A percentile compares a stretch with the other conserved stretches of the same genome.
These are phyloP conservation scores for Hydnomerulius pinastri DNA, from an alignment of 768 basidiomycete genomes.

Conservation along the genomic window DNA sequence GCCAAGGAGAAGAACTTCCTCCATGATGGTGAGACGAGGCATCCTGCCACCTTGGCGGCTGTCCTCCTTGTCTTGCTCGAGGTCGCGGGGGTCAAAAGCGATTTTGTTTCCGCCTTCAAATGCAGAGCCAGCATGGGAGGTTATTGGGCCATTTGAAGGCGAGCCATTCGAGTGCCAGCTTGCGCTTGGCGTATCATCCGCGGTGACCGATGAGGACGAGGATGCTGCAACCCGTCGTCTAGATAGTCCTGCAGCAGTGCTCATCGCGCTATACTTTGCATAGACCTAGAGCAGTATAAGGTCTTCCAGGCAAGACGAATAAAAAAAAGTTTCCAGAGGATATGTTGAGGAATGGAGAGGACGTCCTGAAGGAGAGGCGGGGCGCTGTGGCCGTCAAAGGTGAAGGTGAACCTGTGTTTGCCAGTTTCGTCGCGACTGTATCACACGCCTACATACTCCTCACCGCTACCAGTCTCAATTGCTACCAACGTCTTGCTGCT, in stretches of 20 bases:
- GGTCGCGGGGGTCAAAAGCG: slow-evolving; percentile 91
- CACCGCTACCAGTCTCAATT: no score
- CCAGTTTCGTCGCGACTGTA: slow-evolving; percentile 4
- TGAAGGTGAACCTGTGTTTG: slow-evolving; percentile 9
- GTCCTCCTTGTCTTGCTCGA: slow-evolving; percentile 70
- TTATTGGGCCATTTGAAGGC: slow-evolving; percentile 29
- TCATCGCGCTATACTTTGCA: slow-evolving; percentile 41
- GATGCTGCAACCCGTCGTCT: slow-evolving; percentile 54
- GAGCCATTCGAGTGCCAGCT: slow-evolving; percentile 32
- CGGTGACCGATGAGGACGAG: slow-evolving; percentile 37
- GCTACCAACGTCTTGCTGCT: no score
- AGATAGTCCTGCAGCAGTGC: slow-evolving; percentile 54
- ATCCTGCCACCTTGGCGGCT: slow-evolving; percentile 66
- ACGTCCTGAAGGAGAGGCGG: neutral
- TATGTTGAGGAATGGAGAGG: slow-evolving; percentile 5
- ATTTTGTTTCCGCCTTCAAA: slow-evolving; percentile 87
- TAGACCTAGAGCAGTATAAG: slow-evolving; percentile 12
- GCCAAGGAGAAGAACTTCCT: slow-evolving; percentile 92
- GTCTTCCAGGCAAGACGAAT: neutral
- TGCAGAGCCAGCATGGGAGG: slow-evolving; percentile 74
- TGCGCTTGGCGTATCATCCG: slow-evolving; percentile 39
- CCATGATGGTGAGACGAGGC: slow-evolving; percentile 92
- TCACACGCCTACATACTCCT: neutral
- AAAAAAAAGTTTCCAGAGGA: slow-evolving; percentile 6
- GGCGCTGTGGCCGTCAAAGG: slow-evolving; percentile 1